Base-by-base conservation (phyloP, 1,284 basidiomycete genomes). In the Boletus nobilissimus region DNA sequence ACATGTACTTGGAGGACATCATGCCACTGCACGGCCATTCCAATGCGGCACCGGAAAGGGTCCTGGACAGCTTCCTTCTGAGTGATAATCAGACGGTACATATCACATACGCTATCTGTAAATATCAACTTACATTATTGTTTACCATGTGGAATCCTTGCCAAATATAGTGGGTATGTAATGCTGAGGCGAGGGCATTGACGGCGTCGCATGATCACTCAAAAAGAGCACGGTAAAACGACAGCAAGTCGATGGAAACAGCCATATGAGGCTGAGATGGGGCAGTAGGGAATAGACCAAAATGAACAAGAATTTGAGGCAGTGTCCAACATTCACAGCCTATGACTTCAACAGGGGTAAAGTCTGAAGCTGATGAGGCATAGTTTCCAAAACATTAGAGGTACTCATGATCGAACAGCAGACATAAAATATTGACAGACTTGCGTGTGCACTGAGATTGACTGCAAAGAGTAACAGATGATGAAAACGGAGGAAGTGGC, bases 181-280 rank as follows among this genome's bases (percentile, higher is more conserved):
- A 24, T 10, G 70, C 72, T 1, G 57, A 48, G 0, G 79, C 72
- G 2, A 80, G 72, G 0, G 72, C 70, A 10, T 80, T 78, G 36
- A 80, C n/a, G 1, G 69, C 22, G 18, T 70, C 39, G 11, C 69
- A 70, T 32, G 69, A 70, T 19, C 39, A 24, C 32, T 70, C 48
- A 26, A 51, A 51, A 14, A 51, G 48, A 26, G 48, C 48, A 51
- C 48, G 26, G 24, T 51, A 51, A 24, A 62, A 70, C 5, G 57
- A 2, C 8, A 16, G 74, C 38, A 57, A 16, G 0, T 77, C 48
- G 1, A 77, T 7, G 2, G 70, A 77, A 1, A 75, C 39, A 9
- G 70, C 70, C 67, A 77, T 74, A 2, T 39, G 36, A 46, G 76
- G 76, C 19, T 78, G 73, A 3, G 57, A 67, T 13, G 78, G 76